Base-by-base conservation (phyloP, 345 rosid species). In the Luvunga scandens region DNA sequence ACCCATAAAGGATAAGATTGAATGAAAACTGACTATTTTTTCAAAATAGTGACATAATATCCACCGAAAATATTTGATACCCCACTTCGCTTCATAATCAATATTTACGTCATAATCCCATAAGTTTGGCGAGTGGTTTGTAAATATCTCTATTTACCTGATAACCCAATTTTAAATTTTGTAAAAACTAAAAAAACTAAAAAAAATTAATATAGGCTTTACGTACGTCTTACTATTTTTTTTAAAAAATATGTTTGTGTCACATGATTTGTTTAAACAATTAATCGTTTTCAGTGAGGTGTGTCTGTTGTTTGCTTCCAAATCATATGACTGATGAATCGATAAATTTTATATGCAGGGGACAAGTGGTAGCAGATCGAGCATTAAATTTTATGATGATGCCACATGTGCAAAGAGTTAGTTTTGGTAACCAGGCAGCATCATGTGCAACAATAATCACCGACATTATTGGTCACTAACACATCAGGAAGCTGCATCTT, bases 1-100 rank as follows among this genome's bases (percentile, higher is more conserved):
- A 33, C 71, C 75, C 33, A 2, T 1, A 22, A 22, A 45, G 55
- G 87, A 85, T 82, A 80, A 82, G 78, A 66, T 78, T 36, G 82
- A 69, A 25, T 22, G 12, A 13, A 27, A 59, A n/a, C n/a, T 76
- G 68, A 65, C 42, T 75, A 62, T 38, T 33, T 38, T 33, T 36
- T 9, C 69, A 33, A 36, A 7, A 45, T 30, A 76, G 68, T 38
- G 78, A 78, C 75, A 4, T 16, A 8, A 69, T 19, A 75, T 24
- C 78, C 38, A 50, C 80, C 63, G 0, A 14, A 14, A 18, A 18
- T n/a, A 21, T 63, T 63, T 57, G 45, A 39, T 57, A 1, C 22
- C 71, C 33, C 31, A 24, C 19, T 34, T 21, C 21, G 30, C 31
- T 60, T 12, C 60, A 22, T 22, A 38, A 68, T 55, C 18, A 42